Base-by-base conservation (phyloP, 108 stramenopile genomes). In the Cylindrotheca fusiformis region DNA sequence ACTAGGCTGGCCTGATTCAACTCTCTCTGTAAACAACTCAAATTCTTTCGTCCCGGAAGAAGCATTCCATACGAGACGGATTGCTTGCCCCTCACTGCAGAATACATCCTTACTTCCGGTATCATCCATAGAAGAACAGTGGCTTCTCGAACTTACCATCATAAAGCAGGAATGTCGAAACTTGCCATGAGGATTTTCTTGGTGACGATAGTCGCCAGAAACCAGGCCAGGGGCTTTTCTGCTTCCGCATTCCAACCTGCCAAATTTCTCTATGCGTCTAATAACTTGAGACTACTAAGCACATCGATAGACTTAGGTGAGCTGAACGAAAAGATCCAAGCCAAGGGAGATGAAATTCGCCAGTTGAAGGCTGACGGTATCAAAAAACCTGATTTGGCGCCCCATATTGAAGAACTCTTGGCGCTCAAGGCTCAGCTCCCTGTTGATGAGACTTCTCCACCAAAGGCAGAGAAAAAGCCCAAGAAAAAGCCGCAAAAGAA, bases 311-410 rank as follows among this genome's bases (percentile, higher is more conserved):
- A 58, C 32, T 12, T 63, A 14, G 69, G 71, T 20, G 86, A 86
- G 31, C 41, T 92, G 25, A 68, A 76, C 4, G 67, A 73, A 32
- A 63, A 77, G 36, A 91, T 95, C 60, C 63, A 77, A 30, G 80
- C 52, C 59, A 95, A 95, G 71, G 95, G 95, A 18, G 83, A 91
- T 32, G 83, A 93, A 65, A 93, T 96, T 57, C 82, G 92, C 10
- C 48, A 73, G 41, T 50, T 91, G 12, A 96, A 96, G 57, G 75
- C 78, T 1, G 86, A 84, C 25, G 85, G 85, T 26, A 60, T 77
- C 22, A 55, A 73, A 14, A 96, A 93, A 60, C 83, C 82, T 36
- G 66, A 48, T 10, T 52, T 96, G 41, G 88, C 78, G 32, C 88
- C 95, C n/a, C 83, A 91, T 62, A 60, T 96, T 33, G 72, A 69